These are phyloP conservation scores for Raphidocelis subcapitata DNA, from an alignment of 139 green algal species.

Conservation along the genomic window DNA sequence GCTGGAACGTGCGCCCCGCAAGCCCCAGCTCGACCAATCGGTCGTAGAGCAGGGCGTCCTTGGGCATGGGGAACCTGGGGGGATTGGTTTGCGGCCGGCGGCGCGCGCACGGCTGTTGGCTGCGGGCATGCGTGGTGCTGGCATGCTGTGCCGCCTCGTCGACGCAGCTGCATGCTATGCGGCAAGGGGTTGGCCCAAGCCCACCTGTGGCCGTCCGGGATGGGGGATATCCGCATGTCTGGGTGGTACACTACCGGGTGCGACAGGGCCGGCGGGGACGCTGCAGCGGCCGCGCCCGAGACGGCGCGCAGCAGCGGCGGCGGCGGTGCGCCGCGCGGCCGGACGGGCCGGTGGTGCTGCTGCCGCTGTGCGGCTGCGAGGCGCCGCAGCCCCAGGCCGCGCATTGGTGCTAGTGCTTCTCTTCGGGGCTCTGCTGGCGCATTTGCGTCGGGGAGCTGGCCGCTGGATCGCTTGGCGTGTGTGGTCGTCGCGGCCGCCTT, in stretches of 20 bases:
- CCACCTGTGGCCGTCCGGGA: slow-evolving; percentile 35
- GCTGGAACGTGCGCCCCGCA: slow-evolving; percentile 42
- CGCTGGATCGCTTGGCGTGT: too few species aligned
- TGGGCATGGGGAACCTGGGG: slow-evolving; percentile 55
- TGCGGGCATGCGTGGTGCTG: not conserved
- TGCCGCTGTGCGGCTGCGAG: too few species aligned
- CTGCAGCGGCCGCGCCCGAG: too few species aligned
- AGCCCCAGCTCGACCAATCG: slow-evolving; percentile 31
- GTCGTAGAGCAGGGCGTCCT: slow-evolving; percentile 54
- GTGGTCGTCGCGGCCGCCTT: too few species aligned
- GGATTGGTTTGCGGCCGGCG: not conserved
- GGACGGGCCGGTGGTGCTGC: too few species aligned
- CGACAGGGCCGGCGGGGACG: not conserved
- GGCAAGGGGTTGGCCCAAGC: not conserved
- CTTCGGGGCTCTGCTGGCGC: too few species aligned
- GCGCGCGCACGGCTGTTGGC: too few species aligned
- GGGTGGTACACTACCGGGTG: slow-evolving; percentile 49
- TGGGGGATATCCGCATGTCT: slow-evolving; percentile 47
- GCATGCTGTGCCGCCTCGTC: not conserved
- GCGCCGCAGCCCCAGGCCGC: too few species aligned
- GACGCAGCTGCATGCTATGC: not conserved
- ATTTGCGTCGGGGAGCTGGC: too few species aligned
- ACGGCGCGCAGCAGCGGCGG: too few species aligned
- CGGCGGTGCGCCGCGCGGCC: too few species aligned
- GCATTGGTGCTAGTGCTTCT: too few species aligned